Percentiles rank a stretch among this genome's conserved stretches.
Conservation (phyloP, 1,139 yeast genomes). For the Pneumocystis wakefieldiae region DNA sequence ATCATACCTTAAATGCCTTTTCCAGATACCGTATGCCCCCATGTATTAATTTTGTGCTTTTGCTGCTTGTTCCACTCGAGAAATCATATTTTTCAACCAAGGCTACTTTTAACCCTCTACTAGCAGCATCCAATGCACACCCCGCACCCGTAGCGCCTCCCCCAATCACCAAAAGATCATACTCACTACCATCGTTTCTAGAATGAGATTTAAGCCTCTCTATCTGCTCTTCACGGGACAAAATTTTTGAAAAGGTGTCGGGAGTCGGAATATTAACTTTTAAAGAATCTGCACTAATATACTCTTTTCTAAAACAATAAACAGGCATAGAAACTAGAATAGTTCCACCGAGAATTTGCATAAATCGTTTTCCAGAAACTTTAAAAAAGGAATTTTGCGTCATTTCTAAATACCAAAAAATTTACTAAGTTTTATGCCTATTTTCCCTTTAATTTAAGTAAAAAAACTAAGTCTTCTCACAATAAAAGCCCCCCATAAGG, state of each 20-base stretch:
- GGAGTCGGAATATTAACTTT: background rate
- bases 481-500: background rate
- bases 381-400: background rate
- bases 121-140: slow-evolving; percentile 78
- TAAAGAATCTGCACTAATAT: background rate
- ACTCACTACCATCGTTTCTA: slow-evolving; percentile 20
- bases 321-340: background rate
- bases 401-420: background rate
- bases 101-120: slow-evolving; percentile 82
- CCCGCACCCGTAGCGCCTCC: slow-evolving; percentile 97
- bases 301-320: background rate
- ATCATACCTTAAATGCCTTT: slow-evolving; percentile 71
- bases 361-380: background rate
- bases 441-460: background rate
- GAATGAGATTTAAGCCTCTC: background rate
- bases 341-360: background rate
- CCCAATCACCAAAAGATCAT: slow-evolving; percentile 73
- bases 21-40: slow-evolving; percentile 95
- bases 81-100: slow-evolving; percentile 76
- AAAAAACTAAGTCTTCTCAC: background rate
- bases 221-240: background rate
- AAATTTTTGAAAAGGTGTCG: background rate
- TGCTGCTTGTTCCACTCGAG: slow-evolving; percentile 84
- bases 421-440: background rate
- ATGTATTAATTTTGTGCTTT: slow-evolving; percentile 94